Base-by-base conservation (phyloP, 2,329 filamentous ascomycete genomes). In the Aphanocladium album region DNA sequence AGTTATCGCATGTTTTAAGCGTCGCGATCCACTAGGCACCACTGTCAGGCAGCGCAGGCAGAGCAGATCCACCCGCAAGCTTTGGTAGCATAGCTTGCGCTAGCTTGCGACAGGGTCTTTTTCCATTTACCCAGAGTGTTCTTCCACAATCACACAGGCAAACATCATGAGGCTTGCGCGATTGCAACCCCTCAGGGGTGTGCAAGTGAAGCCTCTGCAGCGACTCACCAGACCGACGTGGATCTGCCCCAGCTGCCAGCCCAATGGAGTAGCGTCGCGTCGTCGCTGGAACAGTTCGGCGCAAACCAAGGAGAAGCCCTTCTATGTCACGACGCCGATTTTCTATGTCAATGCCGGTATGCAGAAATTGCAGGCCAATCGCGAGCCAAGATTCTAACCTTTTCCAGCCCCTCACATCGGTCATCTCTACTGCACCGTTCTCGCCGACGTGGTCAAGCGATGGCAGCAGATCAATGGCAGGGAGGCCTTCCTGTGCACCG, bases 281-380 rank as follows among this genome's bases (percentile, higher is more conserved):
- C 71, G 71, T 62, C 30, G 30, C 30, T 74, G 71, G 69, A 72
- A 66, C 50, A 70, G 65, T 67, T 68, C 71, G 16, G 59, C 62
- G 47, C 23, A 55, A 54, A 46, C 57, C 50, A 53, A 52, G 35
- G 66, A 70, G 63, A 98, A 98, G 78, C 92, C 93, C 9, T 97
- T 89, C 79, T 99, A 98, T 79, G 82, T 96, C 69, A 98, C 95
- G 5, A 96, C 92, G 9, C 95, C 95, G 2, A 99, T 99, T 62
- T 99, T 98, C 79, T 99, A 99, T 75, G 95, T 99, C 78, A 99
- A 99, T 83, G 91, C 93, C 60, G 87, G 91, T 93, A 78, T 67
- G 60, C 30, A 17, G 8, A 25, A 19, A 8, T 5, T 17, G 35
- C 16, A 9, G 19, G 5, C 1, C 37, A 27, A 41, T 43, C 1